Conservation (phyloP, 768 basidiomycete genomes). For the Russula dissimulans region DNA sequence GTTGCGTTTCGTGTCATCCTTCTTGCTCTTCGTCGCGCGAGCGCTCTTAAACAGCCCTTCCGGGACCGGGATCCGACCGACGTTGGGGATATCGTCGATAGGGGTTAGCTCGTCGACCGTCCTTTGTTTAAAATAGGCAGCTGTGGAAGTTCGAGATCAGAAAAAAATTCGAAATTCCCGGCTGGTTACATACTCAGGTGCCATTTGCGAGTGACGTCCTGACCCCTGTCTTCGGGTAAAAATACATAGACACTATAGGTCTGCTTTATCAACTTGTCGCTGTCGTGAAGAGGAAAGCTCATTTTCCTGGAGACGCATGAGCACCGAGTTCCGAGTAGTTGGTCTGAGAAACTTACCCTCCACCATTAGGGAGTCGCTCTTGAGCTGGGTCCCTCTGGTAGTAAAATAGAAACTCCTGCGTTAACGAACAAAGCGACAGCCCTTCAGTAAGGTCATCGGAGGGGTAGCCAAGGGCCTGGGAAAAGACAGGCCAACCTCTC, state of each 20-base stretch:
- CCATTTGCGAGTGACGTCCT: constrained; percentile 50
- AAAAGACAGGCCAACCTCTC: constrained; percentile 48
- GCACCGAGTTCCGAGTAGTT: background rate
- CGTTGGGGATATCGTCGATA: constrained; percentile 54
- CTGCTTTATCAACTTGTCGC: constrained; percentile 56
- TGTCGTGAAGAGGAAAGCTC: constrained; percentile 27
- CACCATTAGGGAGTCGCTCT: constrained; percentile 20
- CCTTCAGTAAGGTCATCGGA: background rate
- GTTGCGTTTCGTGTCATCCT: constrained; percentile 15
- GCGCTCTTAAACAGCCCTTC: constrained; percentile 55
- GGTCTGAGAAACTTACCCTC: constrained; percentile 9
- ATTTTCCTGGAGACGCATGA: constrained; percentile 30
- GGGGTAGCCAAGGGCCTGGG: background rate
- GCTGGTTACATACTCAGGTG: constrained; percentile 54
- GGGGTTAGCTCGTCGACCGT: constrained; percentile 64
- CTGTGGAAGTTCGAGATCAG: constrained; percentile 30
- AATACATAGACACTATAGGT: constrained; percentile 73
- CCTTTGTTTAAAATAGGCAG: constrained; percentile 74
- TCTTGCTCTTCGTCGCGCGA: constrained; percentile 15
- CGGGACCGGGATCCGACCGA: constrained; percentile 56
- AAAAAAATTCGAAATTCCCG: background rate
- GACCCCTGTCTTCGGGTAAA: constrained; percentile 31
- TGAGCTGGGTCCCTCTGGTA: constrained; percentile 40
- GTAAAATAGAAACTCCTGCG: constrained; percentile 76
- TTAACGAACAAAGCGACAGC: background rate